Conservation (phyloP, 805 yeast species). For the Yamadazyma scolyti region DNA sequence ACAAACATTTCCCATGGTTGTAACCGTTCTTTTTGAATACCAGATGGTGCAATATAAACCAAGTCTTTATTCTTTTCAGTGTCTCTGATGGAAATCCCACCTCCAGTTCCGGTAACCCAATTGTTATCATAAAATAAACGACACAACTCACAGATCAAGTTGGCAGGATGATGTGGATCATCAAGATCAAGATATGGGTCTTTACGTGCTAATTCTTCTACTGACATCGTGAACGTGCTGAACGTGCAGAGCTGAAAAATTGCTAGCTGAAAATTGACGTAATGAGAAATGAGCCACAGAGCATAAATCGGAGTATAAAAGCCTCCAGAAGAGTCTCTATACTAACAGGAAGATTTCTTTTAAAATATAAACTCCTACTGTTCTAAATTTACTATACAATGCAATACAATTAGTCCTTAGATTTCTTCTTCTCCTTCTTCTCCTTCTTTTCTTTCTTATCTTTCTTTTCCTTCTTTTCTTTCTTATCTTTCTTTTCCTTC, state of each 20-base stretch:
- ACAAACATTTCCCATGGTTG: slow-evolving; percentile 79
- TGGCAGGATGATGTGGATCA: slow-evolving; percentile 75
- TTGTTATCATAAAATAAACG: slow-evolving; percentile 70
- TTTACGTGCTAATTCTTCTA: slow-evolving; percentile 6
- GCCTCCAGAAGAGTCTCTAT: too few species aligned
- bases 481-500: slow-evolving; percentile 25
- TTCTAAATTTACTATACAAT: not conserved
- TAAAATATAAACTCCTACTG: too few species aligned
- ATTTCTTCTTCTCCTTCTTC: slow-evolving; percentile 21
- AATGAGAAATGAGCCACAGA: too few species aligned
- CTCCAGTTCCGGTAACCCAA: slow-evolving; percentile 97
- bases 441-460: slow-evolving; percentile 26
- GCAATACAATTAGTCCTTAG: slow-evolving; percentile 1
- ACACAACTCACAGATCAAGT: slow-evolving; percentile 79
- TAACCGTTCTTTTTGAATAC: slow-evolving; percentile 90
- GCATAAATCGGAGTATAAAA: too few species aligned
- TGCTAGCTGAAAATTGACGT: too few species aligned
- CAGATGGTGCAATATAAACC: slow-evolving; percentile 88
- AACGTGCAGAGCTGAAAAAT: too few species aligned
- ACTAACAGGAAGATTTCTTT: too few species aligned
- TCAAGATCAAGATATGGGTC: slow-evolving; percentile 11
- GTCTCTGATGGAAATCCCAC: slow-evolving; percentile 79
- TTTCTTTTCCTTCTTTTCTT: slow-evolving; percentile 23
- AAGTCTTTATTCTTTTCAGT: slow-evolving; percentile 37
- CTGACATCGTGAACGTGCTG: too few species aligned